Evolutionary conservation across 2,329 filamentous ascomycete genomes (phyloP).

Genomic region (Fusarium xylarioides): DNA sequence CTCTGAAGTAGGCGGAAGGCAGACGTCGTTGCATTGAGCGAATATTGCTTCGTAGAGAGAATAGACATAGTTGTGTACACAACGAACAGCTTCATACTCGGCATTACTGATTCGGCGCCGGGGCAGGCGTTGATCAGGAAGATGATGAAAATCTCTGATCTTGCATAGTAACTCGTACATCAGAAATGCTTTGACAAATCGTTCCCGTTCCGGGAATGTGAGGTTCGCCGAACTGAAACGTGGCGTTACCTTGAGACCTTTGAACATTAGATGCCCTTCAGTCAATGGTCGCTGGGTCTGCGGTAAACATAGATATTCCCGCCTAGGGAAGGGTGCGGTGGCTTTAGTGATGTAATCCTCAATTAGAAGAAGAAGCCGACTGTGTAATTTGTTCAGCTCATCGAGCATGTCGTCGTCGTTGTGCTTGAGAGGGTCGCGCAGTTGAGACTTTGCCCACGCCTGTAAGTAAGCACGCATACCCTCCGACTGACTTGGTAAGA

Average conservation of each 20-base stretch:
- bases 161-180: slow-evolving; percentile 11
- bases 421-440: not conserved
- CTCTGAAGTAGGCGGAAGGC: no score
- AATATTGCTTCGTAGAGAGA: slow-evolving; percentile 24
- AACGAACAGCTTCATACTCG: not conserved
- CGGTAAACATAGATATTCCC: slow-evolving; percentile 22
- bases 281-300: not conserved
- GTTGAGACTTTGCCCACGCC: slow-evolving; percentile 4
- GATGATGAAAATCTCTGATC: no score
- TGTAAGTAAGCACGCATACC: not conserved
- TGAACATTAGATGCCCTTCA: slow-evolving; percentile 11
- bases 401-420: not conserved
- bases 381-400: not conserved
- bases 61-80: slow-evolving; percentile 16
- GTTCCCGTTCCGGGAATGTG: not conserved
- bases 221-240: slow-evolving; percentile 10
- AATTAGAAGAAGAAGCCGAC: not conserved
- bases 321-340: slow-evolving; percentile 10
- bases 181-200: slow-evolving; percentile 18
- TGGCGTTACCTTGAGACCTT: not conserved
- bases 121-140: no score
- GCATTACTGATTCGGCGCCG: not conserved
- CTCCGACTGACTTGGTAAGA: no score
- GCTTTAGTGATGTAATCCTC: slow-evolving; percentile 34
- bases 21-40: not conserved